These are phyloP conservation scores for Phytophthora idaei DNA, from an alignment of 352 stramenopile species.

Conservation along the genomic window DNA sequence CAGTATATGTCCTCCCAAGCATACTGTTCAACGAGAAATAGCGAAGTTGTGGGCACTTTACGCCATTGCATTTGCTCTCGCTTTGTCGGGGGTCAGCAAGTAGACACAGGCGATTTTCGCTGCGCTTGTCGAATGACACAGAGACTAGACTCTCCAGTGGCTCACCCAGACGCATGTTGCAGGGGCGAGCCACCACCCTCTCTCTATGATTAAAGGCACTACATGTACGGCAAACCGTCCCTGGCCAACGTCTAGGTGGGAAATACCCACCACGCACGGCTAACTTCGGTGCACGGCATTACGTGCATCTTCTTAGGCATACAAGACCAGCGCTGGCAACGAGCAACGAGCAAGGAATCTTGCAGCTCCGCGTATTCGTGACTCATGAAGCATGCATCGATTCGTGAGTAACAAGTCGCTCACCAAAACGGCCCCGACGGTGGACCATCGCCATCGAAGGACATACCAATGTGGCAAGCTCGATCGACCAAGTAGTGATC, in stretches of 20 bases:
- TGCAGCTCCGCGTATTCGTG: no score
- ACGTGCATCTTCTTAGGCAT: no score
- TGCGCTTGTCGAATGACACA: neutral
- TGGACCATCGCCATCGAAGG: constrained; percentile 1
- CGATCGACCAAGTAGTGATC: neutral
- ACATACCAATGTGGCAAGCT: neutral
- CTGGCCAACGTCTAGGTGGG: no score
- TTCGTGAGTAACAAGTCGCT: neutral
- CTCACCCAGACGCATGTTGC: constrained; percentile 28
- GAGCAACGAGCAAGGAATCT: no score
- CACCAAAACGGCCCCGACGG: constrained; percentile 2
- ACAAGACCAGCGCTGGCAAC: neutral
- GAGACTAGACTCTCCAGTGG: constrained; percentile 2
- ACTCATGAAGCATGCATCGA: no score
- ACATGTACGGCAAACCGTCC: no score
- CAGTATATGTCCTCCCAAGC: neutral
- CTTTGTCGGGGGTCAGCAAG: neutral
- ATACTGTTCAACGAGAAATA: neutral
- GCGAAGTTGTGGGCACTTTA: neutral
- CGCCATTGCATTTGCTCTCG: neutral
- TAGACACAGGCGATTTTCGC: neutral
- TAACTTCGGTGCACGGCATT: no score
- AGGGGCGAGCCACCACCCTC: constrained; percentile 15
- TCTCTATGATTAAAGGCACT: constrained; percentile 5
- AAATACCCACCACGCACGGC: no score